Percentiles rank a stretch among this genome's conserved stretches.
Evolutionary conservation across 2,329 filamentous ascomycete species (phyloP).

Genomic region (Laburnicola sp.): DNA sequence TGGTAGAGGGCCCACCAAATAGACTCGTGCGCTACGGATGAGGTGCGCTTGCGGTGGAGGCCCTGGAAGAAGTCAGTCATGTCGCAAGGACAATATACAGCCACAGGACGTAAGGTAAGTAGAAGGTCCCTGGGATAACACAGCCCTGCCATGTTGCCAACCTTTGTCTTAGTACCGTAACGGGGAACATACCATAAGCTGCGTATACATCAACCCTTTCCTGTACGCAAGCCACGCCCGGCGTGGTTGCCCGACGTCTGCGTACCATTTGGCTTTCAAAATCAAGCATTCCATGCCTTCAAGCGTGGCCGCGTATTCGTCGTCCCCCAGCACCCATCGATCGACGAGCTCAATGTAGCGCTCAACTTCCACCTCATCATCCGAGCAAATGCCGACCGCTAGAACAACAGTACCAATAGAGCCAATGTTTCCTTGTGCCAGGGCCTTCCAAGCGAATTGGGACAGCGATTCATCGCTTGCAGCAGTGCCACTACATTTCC

Average conservation of each 20-base stretch:
- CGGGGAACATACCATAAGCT: constrained; percentile 52
- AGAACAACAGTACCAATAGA: constrained; percentile 44
- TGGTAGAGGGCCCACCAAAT: constrained; percentile 48
- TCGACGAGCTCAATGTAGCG: constrained; percentile 53
- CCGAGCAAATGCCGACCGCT: constrained; percentile 44
- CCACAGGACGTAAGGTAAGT: not conserved
- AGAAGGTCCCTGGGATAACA: too few species aligned
- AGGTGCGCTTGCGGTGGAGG: constrained; percentile 43
- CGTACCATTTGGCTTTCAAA: constrained; percentile 56
- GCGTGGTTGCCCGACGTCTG: constrained; percentile 59
- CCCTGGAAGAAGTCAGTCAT: constrained; percentile 34
- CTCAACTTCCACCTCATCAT: constrained; percentile 50
- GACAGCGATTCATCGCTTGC: constrained; percentile 42
- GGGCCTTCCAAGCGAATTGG: constrained; percentile 51
- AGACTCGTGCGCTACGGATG: constrained; percentile 39
- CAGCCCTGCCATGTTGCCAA: too few species aligned
- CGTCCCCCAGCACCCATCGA: constrained; percentile 53
- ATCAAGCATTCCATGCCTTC: constrained; percentile 58
- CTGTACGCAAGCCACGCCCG: constrained; percentile 58
- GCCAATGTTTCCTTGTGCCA: constrained; percentile 47
- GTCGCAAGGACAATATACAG: not conserved
- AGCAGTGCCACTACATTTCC: constrained; percentile 49
- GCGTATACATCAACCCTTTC: constrained; percentile 55
- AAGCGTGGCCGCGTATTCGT: constrained; percentile 55
- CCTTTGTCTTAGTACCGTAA: too few species aligned